Percentiles rank a stretch among this genome's conserved stretches.
phyloP scores from a whole-genome alignment of 2,329 filamentous ascomycete species.

The Stagonosporopsis chrysanthemi region DNA sequence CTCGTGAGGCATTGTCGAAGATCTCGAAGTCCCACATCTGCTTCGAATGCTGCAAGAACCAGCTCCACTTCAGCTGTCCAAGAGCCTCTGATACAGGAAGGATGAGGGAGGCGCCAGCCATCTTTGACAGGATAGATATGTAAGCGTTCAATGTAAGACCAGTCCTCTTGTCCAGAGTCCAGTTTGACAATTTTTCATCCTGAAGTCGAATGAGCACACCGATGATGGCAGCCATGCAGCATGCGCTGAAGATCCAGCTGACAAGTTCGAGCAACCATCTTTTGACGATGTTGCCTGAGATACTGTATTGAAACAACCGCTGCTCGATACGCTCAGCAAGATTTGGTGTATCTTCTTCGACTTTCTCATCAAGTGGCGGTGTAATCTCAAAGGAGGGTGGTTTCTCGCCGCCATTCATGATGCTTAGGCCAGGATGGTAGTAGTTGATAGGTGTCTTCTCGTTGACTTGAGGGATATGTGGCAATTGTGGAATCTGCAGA shows the following conservation, averaged over 20 bases:
- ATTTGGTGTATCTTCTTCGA: slow-evolving; percentile 9
- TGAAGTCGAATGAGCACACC: slow-evolving; percentile 19
- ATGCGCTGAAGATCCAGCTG: slow-evolving; percentile 36
- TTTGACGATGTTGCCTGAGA: slow-evolving; percentile 27
- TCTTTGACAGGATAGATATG: slow-evolving; percentile 37
- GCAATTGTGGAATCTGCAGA: slow-evolving; percentile 16
- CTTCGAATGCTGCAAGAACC: slow-evolving; percentile 39
- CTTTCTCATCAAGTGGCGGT: slow-evolving; percentile 12
- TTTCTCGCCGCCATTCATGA: slow-evolving; percentile 2
- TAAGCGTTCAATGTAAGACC: slow-evolving; percentile 38
- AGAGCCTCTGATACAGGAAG: slow-evolving; percentile 41
- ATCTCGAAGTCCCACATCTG: slow-evolving; percentile 48
- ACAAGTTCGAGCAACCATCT: slow-evolving; percentile 37
- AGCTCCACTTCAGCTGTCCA: slow-evolving; percentile 48
- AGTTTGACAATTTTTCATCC: slow-evolving; percentile 16
- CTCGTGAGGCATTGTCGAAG: slow-evolving; percentile 44
- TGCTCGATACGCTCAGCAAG: slow-evolving; percentile 38
- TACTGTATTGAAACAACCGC: slow-evolving; percentile 25
- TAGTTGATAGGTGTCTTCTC: slow-evolving; percentile 21
- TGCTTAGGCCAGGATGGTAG: slow-evolving; percentile 14
- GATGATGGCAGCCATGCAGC: slow-evolving; percentile 35
- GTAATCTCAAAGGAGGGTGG: slow-evolving; percentile 22
- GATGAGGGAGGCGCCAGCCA: slow-evolving; percentile 39
- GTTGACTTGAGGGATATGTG: slow-evolving; percentile 13
- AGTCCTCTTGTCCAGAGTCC: slow-evolving; percentile 14